phyloP scores from a whole-genome alignment of 768 basidiomycete species.

The Agaricus subrufescens region DNA sequence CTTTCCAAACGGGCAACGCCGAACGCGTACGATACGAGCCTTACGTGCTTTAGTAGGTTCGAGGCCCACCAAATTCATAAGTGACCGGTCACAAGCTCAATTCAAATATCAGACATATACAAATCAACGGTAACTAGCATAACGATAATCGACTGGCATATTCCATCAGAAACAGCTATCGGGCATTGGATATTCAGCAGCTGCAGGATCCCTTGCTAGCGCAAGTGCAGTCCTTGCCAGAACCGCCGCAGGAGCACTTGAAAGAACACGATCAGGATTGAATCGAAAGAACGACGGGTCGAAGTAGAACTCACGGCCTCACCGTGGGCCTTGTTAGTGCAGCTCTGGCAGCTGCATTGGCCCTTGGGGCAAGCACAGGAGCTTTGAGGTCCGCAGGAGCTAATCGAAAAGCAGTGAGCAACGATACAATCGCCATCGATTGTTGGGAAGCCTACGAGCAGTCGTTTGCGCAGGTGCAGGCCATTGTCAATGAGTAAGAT shows the following conservation, averaged over 20 bases:
- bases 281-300: not conserved
- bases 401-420: not conserved
- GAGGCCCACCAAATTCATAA: no score
- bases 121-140: not conserved
- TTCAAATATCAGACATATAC: not conserved
- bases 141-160: no score
- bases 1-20: not conserved
- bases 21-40: not conserved
- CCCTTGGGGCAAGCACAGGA: constrained; percentile 4
- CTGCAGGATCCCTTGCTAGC: not conserved
- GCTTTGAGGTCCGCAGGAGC: not conserved
- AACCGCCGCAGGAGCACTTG: not conserved
- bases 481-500: no score
- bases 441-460: no score
- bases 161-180: no score
- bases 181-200: no score
- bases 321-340: constrained; percentile 5
- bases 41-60: not conserved
- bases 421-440: not conserved
- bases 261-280: not conserved
- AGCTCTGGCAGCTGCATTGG: not conserved
- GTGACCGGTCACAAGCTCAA: not conserved
- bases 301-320: not conserved
- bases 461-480: no score
- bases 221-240: not conserved